Conservation (phyloP, 2,329 filamentous ascomycete genomes). For the Claviceps arundinis region DNA sequence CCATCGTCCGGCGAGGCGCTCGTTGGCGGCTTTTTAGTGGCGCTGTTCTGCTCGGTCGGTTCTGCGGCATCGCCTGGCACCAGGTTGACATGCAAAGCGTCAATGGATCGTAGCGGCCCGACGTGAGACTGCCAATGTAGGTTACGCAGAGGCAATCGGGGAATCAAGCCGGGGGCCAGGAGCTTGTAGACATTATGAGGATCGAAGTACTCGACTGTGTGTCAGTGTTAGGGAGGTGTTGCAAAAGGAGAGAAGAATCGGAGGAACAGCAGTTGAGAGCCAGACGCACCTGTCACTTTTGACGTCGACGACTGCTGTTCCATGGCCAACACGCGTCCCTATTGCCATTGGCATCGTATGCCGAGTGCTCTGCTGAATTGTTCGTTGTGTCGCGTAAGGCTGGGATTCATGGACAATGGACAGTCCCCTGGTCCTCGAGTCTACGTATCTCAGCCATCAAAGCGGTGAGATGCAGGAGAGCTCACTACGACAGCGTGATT, state of each 20-base stretch:
- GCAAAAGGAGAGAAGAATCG: not conserved
- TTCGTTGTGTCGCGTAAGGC: no score
- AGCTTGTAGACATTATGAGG: slow-evolving; percentile 79
- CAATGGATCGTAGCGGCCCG: slow-evolving; percentile 83
- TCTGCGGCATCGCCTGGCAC: slow-evolving; percentile 46
- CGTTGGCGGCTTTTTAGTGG: slow-evolving; percentile 17
- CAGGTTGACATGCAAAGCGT: slow-evolving; percentile 81
- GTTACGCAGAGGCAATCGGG: slow-evolving; percentile 74
- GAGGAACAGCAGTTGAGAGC: no score
- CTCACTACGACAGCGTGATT: not conserved
- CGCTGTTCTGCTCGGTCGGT: slow-evolving; percentile 19
- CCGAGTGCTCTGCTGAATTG: slow-evolving; percentile 2
- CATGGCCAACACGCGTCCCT: slow-evolving; percentile 30
- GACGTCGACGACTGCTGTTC: slow-evolving; percentile 57
- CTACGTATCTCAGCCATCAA: not conserved
- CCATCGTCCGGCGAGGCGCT: slow-evolving; percentile 38
- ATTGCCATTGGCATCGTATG: slow-evolving; percentile 16
- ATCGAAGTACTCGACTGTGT: slow-evolving; percentile 85
- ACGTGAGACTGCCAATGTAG: slow-evolving; percentile 95
- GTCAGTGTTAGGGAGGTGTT: not conserved
- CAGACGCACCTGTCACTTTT: slow-evolving; percentile 56
- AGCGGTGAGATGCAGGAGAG: not conserved
- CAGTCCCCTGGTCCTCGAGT: not conserved
- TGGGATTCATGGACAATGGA: not conserved
- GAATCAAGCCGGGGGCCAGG: slow-evolving; percentile 61